phyloP scores from a whole-genome alignment of 768 basidiomycete species.

The Lactarius indigo region DNA sequence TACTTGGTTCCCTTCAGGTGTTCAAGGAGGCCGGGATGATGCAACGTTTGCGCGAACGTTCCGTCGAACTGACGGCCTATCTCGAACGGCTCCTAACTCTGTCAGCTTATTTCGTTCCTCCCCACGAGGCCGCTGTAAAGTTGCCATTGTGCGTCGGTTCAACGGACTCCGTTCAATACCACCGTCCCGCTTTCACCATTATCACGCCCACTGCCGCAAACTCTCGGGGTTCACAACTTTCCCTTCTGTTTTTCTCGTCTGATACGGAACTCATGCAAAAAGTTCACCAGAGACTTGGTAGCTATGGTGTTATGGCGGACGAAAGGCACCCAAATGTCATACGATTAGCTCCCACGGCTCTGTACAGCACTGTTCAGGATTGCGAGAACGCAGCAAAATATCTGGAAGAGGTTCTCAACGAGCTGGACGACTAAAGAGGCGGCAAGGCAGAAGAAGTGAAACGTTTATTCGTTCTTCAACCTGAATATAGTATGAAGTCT shows the following conservation, averaged over 20 bases:
- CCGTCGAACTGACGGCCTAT: conserved; percentile 61
- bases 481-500: conserved; percentile 36
- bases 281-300: conserved; percentile 57
- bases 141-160: conserved; percentile 29
- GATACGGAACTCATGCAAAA: conserved; percentile 63
- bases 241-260: conserved; percentile 70
- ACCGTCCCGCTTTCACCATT: conserved; percentile 69
- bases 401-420: conserved; percentile 57
- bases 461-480: not conserved
- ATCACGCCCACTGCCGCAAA: conserved; percentile 74
- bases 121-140: conserved; percentile 33
- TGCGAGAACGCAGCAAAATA: conserved; percentile 64
- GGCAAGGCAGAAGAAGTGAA: not conserved
- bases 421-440: conserved; percentile 23
- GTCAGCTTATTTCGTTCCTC: conserved; percentile 62
- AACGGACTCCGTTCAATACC: conserved; percentile 7
- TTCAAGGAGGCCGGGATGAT: conserved; percentile 81
- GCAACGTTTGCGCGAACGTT: conserved; percentile 61
- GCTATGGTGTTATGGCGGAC: conserved; percentile 84
- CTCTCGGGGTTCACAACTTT: conserved; percentile 83
- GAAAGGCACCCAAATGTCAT: conserved; percentile 92
- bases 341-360: conserved; percentile 76
- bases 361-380: conserved; percentile 84
- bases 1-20: conserved; percentile 78
- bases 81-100: conserved; percentile 61